Conservation (phyloP, 2,329 filamentous ascomycete genomes). For the Tolypocladium ophioglossoides region DNA sequence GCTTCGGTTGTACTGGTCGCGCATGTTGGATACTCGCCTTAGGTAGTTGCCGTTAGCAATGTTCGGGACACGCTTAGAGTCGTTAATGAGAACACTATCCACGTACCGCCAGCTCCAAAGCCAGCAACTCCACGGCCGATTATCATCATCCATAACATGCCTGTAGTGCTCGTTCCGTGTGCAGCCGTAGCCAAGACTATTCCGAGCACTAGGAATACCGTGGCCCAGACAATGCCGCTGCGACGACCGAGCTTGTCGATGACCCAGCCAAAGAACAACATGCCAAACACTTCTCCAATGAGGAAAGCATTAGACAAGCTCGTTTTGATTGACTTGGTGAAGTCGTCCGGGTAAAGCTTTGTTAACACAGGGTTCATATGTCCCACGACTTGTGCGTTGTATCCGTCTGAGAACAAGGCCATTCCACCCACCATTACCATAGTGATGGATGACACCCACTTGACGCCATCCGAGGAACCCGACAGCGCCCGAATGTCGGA, state of each 20-base stretch:
- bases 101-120: constrained; percentile 29
- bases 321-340: constrained; percentile 23
- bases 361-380: constrained; percentile 21
- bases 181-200: constrained; percentile 32
- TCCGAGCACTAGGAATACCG: constrained; percentile 33
- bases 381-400: constrained; percentile 22
- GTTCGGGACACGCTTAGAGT: neutral
- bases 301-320: constrained; percentile 28
- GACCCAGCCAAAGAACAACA: constrained; percentile 27
- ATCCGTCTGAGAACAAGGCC: constrained; percentile 22
- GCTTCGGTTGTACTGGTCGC: constrained; percentile 16
- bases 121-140: constrained; percentile 35
- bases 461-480: neutral
- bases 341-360: constrained; percentile 19
- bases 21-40: constrained; percentile 20
- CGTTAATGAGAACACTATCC: neutral
- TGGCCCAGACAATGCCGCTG: constrained; percentile 32
- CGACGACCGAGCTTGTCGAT: constrained; percentile 36
- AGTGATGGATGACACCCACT: neutral
- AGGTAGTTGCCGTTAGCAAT: neutral
- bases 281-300: constrained; percentile 30
- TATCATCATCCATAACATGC: constrained; percentile 41
- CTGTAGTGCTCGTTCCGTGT: constrained; percentile 27
- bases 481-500: neutral
- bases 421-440: constrained; percentile 18